Percentiles rank a stretch among this genome's conserved stretches.
These are phyloP conservation scores for Speleostelium caveatum DNA, from an alignment of 78 protist species.

Conservation along the genomic window DNA sequence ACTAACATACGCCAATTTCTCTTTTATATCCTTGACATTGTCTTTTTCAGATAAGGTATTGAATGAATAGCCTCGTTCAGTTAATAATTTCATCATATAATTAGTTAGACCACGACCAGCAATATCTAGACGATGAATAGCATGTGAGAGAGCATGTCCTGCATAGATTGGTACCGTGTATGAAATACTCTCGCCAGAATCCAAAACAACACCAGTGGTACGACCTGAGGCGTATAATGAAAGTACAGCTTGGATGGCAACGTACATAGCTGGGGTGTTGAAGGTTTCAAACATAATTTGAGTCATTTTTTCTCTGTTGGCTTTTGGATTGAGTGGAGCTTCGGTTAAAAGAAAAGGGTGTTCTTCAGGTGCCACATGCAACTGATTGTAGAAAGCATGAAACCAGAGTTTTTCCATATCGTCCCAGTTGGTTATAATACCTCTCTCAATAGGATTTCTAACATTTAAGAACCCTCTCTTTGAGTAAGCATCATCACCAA, in stretches of 20 bases:
- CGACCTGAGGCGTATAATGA: constrained; percentile 93
- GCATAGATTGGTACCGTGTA: constrained; percentile 94
- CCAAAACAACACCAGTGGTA: constrained; percentile 96
- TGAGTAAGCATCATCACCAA: constrained; percentile 82
- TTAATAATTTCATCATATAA: constrained; percentile 92
- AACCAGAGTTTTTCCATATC: constrained; percentile 89
- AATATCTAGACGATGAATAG: constrained; percentile 88
- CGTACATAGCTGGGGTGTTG: constrained; percentile 94
- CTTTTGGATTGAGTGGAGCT: constrained; percentile 96
- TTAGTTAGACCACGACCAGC: constrained; percentile 96
- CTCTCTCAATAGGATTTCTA: constrained; percentile 90
- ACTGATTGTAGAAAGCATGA: constrained; percentile 92
- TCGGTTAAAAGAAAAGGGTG: constrained; percentile 97
- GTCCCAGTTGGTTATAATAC: constrained; percentile 92
- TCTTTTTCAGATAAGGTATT: too few relatives aligned
- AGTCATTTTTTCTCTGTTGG: constrained; percentile 93
- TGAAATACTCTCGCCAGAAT: constrained; percentile 97
- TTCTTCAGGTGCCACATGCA: constrained; percentile 97
- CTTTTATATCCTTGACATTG: constrained; percentile 77
- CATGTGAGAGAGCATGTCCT: constrained; percentile 81
- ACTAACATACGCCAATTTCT: constrained; percentile 44
- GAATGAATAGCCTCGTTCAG: constrained; percentile 96
- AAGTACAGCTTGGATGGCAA: constrained; percentile 89
- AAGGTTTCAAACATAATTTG: constrained; percentile 92
- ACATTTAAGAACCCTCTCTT: constrained; percentile 81